phyloP scores from a whole-genome alignment of 2,329 filamentous ascomycete species.

The Alternaria tenuissima region DNA sequence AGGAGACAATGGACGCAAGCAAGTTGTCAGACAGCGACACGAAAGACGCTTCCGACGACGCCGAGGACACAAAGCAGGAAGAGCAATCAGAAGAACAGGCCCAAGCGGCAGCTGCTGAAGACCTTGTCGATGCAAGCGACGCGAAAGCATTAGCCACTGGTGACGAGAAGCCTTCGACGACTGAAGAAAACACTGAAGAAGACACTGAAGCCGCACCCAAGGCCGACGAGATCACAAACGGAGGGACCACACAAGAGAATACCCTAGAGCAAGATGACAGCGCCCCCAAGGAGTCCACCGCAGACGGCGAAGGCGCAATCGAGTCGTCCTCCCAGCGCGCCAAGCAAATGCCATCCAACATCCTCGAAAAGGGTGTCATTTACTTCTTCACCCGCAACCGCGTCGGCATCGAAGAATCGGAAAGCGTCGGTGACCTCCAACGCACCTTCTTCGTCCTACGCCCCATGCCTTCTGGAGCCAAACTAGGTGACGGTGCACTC shows the following conservation, averaged over 20 bases:
- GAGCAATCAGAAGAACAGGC: constrained; percentile 22
- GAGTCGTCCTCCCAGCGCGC: constrained; percentile 61
- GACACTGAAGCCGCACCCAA: constrained; percentile 9
- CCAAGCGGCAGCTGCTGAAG: constrained; percentile 11
- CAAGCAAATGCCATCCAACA: constrained; percentile 63
- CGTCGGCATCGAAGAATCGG: constrained; percentile 75
- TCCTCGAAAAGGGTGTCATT: constrained; percentile 87
- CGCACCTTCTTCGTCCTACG: constrained; percentile 82
- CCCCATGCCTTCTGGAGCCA: constrained; percentile 74
- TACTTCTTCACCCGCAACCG: constrained; percentile 90
- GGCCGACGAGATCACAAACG: constrained; percentile 7
- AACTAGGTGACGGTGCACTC: constrained; percentile 67
- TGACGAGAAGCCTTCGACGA: constrained; percentile 23
- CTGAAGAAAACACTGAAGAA: constrained; percentile 1
- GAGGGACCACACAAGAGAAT: constrained; percentile 1
- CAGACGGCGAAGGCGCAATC: constrained; percentile 49
- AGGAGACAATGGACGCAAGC: constrained; percentile 59
- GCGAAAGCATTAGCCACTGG: constrained; percentile 23
- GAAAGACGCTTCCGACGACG: constrained; percentile 30
- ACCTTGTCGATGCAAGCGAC: constrained; percentile 11
- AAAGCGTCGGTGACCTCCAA: constrained; percentile 74
- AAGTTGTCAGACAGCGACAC: constrained; percentile 38
- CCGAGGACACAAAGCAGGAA: constrained; percentile 9
- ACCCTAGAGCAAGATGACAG: constrained; percentile 8
- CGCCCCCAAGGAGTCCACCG: constrained; percentile 29